Percentiles rank a stretch among this genome's conserved stretches.
phyloP scores from a whole-genome alignment of 1,284 basidiomycete genomes.

The Ustilago nuda region DNA sequence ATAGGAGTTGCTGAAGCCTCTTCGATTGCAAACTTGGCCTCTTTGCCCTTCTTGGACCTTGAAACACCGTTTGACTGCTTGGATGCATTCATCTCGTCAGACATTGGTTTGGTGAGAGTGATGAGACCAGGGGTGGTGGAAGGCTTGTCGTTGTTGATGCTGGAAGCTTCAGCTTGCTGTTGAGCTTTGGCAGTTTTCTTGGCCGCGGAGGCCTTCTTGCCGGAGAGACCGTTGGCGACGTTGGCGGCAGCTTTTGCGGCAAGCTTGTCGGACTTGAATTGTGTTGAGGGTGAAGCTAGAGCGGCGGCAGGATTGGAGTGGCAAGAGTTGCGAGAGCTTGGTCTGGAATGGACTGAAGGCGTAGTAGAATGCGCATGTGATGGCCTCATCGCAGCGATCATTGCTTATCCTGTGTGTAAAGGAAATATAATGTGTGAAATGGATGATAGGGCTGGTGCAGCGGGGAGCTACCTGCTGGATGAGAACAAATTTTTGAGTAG shows the following conservation, averaged over 20 bases:
- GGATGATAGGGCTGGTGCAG: not conserved
- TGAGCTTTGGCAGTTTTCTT: conserved; percentile 39
- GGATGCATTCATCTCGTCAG: conserved; percentile 38
- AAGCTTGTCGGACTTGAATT: conserved; percentile 36
- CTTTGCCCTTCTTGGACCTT: conserved; percentile 44
- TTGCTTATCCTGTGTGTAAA: conserved; percentile 15
- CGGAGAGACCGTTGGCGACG: conserved; percentile 29
- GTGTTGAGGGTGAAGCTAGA: conserved; percentile 41
- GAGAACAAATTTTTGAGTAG: not conserved
- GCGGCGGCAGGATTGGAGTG: conserved; percentile 26
- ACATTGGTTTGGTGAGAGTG: conserved; percentile 51
- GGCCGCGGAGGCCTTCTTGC: conserved; percentile 43
- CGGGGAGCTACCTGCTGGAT: not conserved
- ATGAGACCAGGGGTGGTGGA: conserved; percentile 47
- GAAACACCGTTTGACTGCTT: conserved; percentile 22
- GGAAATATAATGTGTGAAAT: not conserved
- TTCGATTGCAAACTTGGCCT: conserved; percentile 34
- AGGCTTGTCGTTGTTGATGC: conserved; percentile 11
- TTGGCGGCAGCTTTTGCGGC: conserved; percentile 33
- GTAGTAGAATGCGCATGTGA: conserved; percentile 40
- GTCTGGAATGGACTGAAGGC: conserved; percentile 49
- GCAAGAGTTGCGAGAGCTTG: conserved; percentile 47
- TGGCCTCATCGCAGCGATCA: conserved; percentile 64
- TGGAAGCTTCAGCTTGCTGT: conserved; percentile 17
- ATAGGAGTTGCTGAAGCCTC: conserved; percentile 36